Base-by-base conservation (phyloP, 2,329 filamentous ascomycete genomes). In the Paecilomyces sp. region DNA sequence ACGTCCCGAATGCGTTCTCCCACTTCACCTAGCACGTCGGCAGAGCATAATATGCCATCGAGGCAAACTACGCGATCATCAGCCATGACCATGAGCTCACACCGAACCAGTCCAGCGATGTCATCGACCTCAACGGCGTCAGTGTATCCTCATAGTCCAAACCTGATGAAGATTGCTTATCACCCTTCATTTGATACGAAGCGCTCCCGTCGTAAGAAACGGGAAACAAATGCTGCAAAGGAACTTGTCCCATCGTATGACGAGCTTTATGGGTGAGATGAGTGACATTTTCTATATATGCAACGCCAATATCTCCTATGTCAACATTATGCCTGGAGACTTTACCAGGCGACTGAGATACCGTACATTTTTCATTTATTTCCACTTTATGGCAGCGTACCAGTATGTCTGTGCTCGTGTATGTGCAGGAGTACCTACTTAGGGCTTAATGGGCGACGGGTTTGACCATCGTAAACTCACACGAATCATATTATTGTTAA, bases 241-340 rank as follows among this genome's bases (percentile, higher is more conserved):
- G 67, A 73, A 56, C 61, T 75, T 63, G 74, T 75, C 0, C 74
- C 73, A 8, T 75, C 72, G 13, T 73, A 76, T 51, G 74, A 76
- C 61, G 74, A 76, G 50, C 67, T 76, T 13, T 76, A 73, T 62
- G 73, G 74, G 25, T 75, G 66, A 66, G 58, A 3, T 9, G 31
- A 11, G 1, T 9, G 31, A 33, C 9, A 12, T 3, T 9, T 33
- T 33, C 9, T 31, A 6, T 31, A 31, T 6, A 31, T 31, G 30
- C 30, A 9, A 31, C 9, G 30, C 9, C 11, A 33, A 18, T 5
- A 18, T 28, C 3, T 28, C 25, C 6, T 28, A 28, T 28, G 25
- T 6, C 25, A 6, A 28, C 25, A 28, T 4, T 6, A 28, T 6
- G 25, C 25, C 25, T 22, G 22, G 22, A 22, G 22, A 22, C 22